Evolutionary conservation across 2,329 filamentous ascomycete genomes (phyloP).

Genomic region (Colletotrichum sp.): DNA sequence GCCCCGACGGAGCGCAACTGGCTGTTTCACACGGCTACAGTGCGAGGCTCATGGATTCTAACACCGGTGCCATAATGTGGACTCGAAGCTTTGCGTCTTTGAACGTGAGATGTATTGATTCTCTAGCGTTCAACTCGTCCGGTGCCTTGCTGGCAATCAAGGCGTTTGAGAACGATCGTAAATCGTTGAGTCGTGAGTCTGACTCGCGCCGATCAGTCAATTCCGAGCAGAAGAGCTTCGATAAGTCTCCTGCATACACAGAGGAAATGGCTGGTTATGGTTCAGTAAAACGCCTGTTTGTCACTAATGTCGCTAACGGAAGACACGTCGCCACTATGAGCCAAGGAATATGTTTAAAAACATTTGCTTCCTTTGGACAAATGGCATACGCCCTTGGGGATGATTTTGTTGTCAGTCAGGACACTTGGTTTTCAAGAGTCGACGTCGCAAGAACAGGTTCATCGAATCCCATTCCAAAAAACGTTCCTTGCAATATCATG

Average conservation of each 20-base stretch:
- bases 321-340: neutral
- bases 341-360: no score
- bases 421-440: neutral
- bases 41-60: neutral
- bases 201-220: no score
- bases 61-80: neutral
- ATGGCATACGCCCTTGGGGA: neutral
- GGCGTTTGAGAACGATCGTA: no score
- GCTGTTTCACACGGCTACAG: neutral
- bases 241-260: no score
- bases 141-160: neutral
- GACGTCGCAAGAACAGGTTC: neutral
- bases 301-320: neutral
- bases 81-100: neutral
- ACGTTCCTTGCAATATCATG: neutral
- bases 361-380: no score
- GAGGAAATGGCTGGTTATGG: no score
- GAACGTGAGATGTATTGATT: accelerated
- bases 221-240: no score
- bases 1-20: neutral
- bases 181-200: no score
- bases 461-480: accelerated
- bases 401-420: neutral
- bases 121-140: neutral
- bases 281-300: neutral